Base-by-base conservation (phyloP, 306 rosid species). In the Lathyrus tuberosus region DNA sequence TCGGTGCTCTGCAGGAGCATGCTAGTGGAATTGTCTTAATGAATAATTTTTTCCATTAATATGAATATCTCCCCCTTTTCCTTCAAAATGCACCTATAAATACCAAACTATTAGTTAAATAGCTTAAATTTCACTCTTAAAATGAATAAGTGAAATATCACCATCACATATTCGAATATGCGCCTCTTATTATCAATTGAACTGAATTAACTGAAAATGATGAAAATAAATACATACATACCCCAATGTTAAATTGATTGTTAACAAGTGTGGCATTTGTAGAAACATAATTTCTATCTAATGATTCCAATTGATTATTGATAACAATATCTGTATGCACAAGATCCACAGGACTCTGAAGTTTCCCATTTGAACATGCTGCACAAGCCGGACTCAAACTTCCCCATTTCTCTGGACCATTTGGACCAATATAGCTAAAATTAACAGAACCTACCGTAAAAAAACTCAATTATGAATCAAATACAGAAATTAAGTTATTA, bases 11-110 rank as follows among this genome's bases (percentile, higher is more conserved):
- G 97, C 77, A 54, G 99, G 99, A 84, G 87, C 15, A 75, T 88
- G 99, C 96, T 95, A 94, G 47, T 90, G 97, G 78, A 88, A 35
- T 75, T 88, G 96, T 83, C 33, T 80, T 81, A 94, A 81, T 30
- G 70, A 65, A 57, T 81, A 88, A 22, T 49, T 80, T 74, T 81
- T 86, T 15, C 91, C 97, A 77, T 87, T 74, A 56, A 83, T 63
- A 2, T 57, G 67, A 54, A 88, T 20, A 18, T 60, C 74, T 70
- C 97, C 96, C 4, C 80, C 83, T 37, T 80, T 10, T 43, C 72
- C 83, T 14, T 77, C 88, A 59, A 84, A 90, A 18, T 35, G 77
- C n/a, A 93, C 76, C 98, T 93, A 70, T 63, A 79, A 33, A 64
- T 14, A 12, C 1, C 69, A 72, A 35, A 40, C 12, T 30, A 30